These are phyloP conservation scores for Hericium alpestre DNA, from an alignment of 768 basidiomycete species.

Conservation along the genomic window DNA sequence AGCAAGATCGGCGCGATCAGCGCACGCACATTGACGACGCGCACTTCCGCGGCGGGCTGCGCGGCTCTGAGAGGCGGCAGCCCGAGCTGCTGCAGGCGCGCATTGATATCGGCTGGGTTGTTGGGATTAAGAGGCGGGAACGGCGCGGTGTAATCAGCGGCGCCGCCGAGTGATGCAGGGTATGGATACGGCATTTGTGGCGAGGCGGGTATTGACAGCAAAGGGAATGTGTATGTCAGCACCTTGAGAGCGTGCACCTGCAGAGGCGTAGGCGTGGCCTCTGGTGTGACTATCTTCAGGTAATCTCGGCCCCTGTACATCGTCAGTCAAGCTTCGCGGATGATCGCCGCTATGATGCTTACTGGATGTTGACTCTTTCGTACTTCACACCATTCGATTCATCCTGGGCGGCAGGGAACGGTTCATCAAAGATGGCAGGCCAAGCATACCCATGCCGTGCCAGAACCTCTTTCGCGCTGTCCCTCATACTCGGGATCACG, in stretches of 20 bases:
- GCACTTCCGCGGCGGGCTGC: conserved; percentile 12
- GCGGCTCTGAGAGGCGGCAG: conserved; percentile 9
- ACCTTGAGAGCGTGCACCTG: conserved; percentile 12
- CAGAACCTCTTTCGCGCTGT: conserved; percentile 12
- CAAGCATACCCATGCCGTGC: conserved; percentile 28
- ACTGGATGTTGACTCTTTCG: conserved; percentile 9
- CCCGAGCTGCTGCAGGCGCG: conserved; percentile 10
- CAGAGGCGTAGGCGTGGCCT: conserved; percentile 8
- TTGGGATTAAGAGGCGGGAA: neutral
- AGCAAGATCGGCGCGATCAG: conserved; percentile 11
- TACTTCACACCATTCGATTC: conserved; percentile 11
- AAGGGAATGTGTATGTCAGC: conserved; percentile 10
- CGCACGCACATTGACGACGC: conserved; percentile 12
- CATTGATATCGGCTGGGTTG: conserved; percentile 8
- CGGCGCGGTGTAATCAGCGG: neutral
- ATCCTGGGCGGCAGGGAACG: conserved; percentile 8
- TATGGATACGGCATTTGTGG: neutral
- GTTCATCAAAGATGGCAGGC: conserved; percentile 33
- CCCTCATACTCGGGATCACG: neutral
- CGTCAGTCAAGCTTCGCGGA: neutral
- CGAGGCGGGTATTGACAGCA: conserved; percentile 3
- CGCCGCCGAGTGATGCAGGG: neutral
- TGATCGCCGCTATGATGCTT: neutral
- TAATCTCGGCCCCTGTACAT: conserved; percentile 10
- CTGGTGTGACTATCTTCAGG: conserved; percentile 8